Evolutionary conservation across 345 rosid species (phyloP).

Genomic region (Populus ilicifolia): DNA sequence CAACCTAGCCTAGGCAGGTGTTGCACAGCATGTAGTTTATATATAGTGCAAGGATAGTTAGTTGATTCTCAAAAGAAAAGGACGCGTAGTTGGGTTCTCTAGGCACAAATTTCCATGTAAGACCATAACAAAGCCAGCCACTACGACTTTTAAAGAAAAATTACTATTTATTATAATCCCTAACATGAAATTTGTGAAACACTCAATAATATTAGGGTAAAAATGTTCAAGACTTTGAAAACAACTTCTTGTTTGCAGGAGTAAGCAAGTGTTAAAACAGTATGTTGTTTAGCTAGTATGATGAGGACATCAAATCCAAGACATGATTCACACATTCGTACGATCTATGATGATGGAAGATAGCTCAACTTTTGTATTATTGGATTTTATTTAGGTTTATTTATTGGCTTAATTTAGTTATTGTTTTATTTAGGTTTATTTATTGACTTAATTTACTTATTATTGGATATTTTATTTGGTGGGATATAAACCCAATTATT

Average conservation of each 20-base stretch:
- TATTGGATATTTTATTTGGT: no score
- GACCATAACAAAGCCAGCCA: not conserved
- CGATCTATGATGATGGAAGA: no score
- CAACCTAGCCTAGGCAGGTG: not conserved
- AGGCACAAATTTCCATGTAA: not conserved
- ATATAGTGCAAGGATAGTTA: not conserved
- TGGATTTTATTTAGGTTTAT: no score
- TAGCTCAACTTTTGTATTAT: no score
- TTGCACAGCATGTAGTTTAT: not conserved
- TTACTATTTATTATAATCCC: not conserved
- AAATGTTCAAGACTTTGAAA: not conserved
- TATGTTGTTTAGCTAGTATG: not conserved
- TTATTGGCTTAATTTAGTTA: no score
- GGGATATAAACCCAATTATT: no score
- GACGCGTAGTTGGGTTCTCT: not conserved
- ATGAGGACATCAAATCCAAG: no score
- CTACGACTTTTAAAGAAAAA: not conserved
- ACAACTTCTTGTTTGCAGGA: not conserved
- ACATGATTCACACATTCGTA: no score
- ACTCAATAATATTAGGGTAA: not conserved
- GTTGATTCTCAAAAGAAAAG: not conserved
- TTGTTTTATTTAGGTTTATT: no score
- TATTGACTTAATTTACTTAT: no score
- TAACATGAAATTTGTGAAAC: not conserved
- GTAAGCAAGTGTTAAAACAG: not conserved